Base-by-base conservation (phyloP, 2,329 filamentous ascomycete genomes). In the Aspergillus carbonarius region DNA sequence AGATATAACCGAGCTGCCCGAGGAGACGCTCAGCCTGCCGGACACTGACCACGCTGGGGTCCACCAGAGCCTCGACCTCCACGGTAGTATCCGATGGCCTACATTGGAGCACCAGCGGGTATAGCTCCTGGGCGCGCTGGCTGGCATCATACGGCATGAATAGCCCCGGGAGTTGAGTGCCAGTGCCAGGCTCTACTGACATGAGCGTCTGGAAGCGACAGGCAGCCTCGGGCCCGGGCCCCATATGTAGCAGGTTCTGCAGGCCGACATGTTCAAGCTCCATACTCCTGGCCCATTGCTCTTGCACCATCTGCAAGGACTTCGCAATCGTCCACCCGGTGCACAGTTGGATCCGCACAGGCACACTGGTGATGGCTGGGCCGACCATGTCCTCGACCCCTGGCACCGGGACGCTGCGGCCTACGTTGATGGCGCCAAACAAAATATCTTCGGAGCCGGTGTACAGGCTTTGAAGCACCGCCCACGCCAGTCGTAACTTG, bases 201-300 rank as follows among this genome's bases (percentile, higher is more conserved):
- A 63, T 25, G 27, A 66, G 18, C 1, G 63, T 66, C 17, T 63
- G 63, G 25, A 66, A 66, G 15, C 57, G 53, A 60, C 63, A 66
- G 1, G 62, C 62, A 10, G 62, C 62, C 13, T 39, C 60, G 2
- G 63, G 55, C 1, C 63, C 62, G 1, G 57, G 46, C 2, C 63
- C 57, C n/a, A 64, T 37, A 18, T 44, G 63, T 15, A 64, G 58
- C 2, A 66, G 39, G 32, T 61, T 64, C 30, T 66, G 63, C 39
- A 66, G 52, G 30, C 63, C 63, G 15, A 63, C 51, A 39, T 63
- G 63, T 12, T 60, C 57, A 13, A 55, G 59, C 4, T 48, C 49
- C 63, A 63, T 62, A 1, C 42, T 18, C 8, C 50, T 39, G 12
- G 51, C 58, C 60, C 61, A 64, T 27, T 61, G 10, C 3, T 32